Conservation (phyloP, 2,329 filamentous ascomycete genomes). For the Aspergillus sp. region DNA sequence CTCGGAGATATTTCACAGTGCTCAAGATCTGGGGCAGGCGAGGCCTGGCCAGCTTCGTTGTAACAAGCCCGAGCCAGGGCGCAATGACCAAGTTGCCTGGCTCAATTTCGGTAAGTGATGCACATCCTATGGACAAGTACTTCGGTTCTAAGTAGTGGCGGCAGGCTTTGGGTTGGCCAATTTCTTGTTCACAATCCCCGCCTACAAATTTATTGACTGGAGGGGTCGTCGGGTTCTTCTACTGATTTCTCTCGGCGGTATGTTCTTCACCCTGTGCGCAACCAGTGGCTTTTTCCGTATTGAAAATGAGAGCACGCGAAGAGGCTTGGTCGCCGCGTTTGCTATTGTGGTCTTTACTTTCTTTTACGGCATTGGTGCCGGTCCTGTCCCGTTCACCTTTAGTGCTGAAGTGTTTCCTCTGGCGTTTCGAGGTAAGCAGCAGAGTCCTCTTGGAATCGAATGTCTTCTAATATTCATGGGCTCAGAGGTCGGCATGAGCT, state of each 20-base stretch:
- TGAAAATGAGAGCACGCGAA: conserved; percentile 3
- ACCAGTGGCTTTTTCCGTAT: conserved; percentile 26
- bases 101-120: conserved; percentile 21
- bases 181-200: conserved; percentile 30
- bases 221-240: conserved; percentile 27
- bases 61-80: conserved; percentile 3
- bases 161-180: conserved; percentile 29
- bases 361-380: conserved; percentile 48
- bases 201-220: conserved; percentile 24
- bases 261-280: conserved; percentile 26
- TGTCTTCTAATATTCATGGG: background rate
- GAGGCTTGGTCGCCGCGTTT: conserved; percentile 24
- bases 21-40: background rate
- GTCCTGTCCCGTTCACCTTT: conserved; percentile 26
- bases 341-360: conserved; percentile 36
- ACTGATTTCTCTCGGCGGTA: conserved; percentile 27
- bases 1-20: conserved; percentile 5
- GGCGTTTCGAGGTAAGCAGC: conserved; percentile 19
- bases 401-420: conserved; percentile 26
- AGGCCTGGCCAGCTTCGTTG: background rate
- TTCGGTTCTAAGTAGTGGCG: background rate
- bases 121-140: background rate
- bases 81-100: conserved; percentile 13
- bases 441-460: background rate
- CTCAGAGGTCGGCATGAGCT: conserved; percentile 26